A percentile compares a stretch with the other conserved stretches of the same genome.
phyloP scores from a whole-genome alignment of 1,284 basidiomycete species.

The Mycena citricolor region DNA sequence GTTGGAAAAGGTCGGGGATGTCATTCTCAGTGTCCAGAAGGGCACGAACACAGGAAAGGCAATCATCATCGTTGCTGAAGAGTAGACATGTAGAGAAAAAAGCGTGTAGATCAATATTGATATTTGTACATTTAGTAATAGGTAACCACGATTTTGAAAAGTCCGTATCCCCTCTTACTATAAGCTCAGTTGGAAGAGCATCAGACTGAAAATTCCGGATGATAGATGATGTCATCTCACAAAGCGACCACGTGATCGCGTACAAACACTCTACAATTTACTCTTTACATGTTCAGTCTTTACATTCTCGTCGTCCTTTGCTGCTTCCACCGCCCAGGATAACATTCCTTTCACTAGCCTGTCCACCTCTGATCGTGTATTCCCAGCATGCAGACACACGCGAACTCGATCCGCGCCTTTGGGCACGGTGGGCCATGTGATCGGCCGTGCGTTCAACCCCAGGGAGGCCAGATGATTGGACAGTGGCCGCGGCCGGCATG shows the following conservation, averaged over 20 bases:
- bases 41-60: slow-evolving; percentile 63
- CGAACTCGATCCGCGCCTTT: slow-evolving; percentile 81
- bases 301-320: no score
- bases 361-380: slow-evolving; percentile 65
- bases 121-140: no score
- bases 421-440: slow-evolving; percentile 84
- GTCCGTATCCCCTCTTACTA: no score
- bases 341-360: slow-evolving; percentile 49
- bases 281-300: no score
- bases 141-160: no score
- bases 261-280: no score
- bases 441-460: slow-evolving; percentile 75
- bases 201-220: no score
- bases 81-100: no score
- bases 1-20: slow-evolving; percentile 53
- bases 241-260: no score
- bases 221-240: no score
- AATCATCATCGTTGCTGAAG: slow-evolving; percentile 40
- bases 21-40: slow-evolving; percentile 50
- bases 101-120: no score
- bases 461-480: slow-evolving; percentile 61
- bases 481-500: slow-evolving; percentile 69
- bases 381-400: slow-evolving; percentile 80
- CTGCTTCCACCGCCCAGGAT: slow-evolving; percentile 50
- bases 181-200: no score